These are phyloP conservation scores for Populus tremula DNA, from an alignment of 345 rosid genomes.

Conservation along the genomic window DNA sequence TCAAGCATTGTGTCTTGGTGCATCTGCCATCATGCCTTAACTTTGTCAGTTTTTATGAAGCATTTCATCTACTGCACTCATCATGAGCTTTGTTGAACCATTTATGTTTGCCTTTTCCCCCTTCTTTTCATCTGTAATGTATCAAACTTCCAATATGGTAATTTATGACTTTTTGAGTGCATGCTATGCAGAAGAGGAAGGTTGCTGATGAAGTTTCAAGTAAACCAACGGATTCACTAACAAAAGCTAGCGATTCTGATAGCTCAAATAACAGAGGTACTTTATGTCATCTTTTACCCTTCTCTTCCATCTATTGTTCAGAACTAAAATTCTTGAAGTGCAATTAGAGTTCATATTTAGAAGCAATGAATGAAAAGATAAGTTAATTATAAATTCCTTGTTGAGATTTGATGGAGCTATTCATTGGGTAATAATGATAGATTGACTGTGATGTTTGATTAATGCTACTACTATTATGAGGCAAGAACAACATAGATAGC, in stretches of 20 bases:
- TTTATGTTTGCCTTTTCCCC: background rate
- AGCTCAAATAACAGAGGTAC: constrained; percentile 37
- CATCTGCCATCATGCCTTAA: background rate
- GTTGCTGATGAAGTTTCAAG: constrained; percentile 37
- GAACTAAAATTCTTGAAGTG: background rate
- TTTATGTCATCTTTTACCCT: background rate
- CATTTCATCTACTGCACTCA: background rate
- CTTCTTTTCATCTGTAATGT: too few relatives aligned
- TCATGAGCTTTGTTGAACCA: background rate
- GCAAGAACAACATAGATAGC: background rate
- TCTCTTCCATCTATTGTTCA: background rate
- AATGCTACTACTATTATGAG: background rate
- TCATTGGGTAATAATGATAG: background rate
- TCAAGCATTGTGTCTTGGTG: background rate
- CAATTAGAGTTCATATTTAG: background rate
- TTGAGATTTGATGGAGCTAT: background rate
- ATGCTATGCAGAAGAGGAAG: constrained; percentile 51
- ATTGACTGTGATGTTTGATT: background rate
- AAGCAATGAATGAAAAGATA: background rate
- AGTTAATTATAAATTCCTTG: background rate
- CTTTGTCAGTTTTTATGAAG: background rate
- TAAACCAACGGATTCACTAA: constrained; percentile 53
- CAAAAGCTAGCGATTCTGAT: constrained; percentile 21
- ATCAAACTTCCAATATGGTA: background rate
- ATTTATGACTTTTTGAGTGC: background rate